Conservation (phyloP, 1,284 basidiomycete species). For the Sporisorium graminicola region DNA sequence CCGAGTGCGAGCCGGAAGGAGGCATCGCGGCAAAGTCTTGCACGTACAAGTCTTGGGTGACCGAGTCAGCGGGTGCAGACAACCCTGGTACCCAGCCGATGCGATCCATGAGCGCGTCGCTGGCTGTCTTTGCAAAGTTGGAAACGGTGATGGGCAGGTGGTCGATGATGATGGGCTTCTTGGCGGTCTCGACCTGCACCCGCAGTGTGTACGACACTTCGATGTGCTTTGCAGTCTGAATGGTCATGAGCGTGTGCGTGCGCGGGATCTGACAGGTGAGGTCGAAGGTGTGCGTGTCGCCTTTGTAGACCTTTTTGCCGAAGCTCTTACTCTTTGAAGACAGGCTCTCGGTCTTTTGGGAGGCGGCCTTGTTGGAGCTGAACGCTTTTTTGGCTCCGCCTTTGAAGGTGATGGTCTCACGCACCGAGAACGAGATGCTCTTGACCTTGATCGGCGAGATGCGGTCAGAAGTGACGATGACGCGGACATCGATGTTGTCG, state of each 20-base stretch:
- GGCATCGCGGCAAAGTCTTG: constrained; percentile 5
- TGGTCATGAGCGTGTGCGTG: constrained; percentile 63
- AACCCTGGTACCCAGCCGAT: constrained; percentile 66
- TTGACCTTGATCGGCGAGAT: constrained; percentile 63
- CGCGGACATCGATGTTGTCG: constrained; percentile 56
- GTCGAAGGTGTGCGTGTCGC: constrained; percentile 64
- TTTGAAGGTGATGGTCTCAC: constrained; percentile 65
- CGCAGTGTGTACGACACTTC: constrained; percentile 66
- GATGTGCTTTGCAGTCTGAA: constrained; percentile 67
- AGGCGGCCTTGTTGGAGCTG: constrained; percentile 41
- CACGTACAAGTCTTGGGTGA: neutral
- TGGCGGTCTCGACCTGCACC: constrained; percentile 61
- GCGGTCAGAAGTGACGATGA: constrained; percentile 56
- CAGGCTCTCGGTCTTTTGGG: constrained; percentile 58
- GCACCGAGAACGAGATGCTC: constrained; percentile 54
- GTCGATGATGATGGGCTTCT: constrained; percentile 65
- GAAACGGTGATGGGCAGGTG: constrained; percentile 65
- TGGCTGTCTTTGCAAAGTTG: constrained; percentile 49
- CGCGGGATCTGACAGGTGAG: constrained; percentile 59
- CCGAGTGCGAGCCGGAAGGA: constrained; percentile 6
- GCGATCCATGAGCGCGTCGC: constrained; percentile 40
- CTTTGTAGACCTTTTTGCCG: constrained; percentile 66
- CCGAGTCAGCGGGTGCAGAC: constrained; percentile 33
- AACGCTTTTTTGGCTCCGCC: constrained; percentile 49
- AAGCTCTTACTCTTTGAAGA: constrained; percentile 57